Evolutionary conservation across 2,329 filamentous ascomycete species (phyloP).

Genomic region (Xylaria sp.): DNA sequence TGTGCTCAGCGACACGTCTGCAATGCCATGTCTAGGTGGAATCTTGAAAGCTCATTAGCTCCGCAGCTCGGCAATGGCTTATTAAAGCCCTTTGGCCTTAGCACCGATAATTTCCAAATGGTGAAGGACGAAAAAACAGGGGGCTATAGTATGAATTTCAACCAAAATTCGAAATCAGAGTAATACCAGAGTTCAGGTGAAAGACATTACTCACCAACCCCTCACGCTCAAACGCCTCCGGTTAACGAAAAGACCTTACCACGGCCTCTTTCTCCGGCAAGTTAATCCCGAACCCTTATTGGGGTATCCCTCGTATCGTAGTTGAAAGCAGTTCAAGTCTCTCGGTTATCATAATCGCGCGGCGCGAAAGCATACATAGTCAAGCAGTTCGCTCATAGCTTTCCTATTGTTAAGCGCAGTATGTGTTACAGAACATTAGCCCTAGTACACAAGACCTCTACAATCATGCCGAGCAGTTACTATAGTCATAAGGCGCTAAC

Average conservation of each 20-base stretch:
- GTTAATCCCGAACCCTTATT: too few relatives aligned
- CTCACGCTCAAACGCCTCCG: not conserved
- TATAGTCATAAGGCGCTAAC: not conserved
- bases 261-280: too few relatives aligned
- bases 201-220: too few relatives aligned
- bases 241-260: too few relatives aligned
- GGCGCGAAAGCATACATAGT: not conserved
- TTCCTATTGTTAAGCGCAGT: too few relatives aligned
- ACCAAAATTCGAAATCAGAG: slow-evolving; percentile 49
- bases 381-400: too few relatives aligned
- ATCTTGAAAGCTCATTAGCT: slow-evolving; percentile 1
- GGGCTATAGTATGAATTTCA: slow-evolving; percentile 93
- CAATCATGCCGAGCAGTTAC: not conserved
- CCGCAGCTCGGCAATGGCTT: slow-evolving; percentile 84
- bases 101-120: slow-evolving; percentile 94
- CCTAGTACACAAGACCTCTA: not conserved
- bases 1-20: not conserved
- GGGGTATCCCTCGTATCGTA: too few relatives aligned
- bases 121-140: slow-evolving; percentile 87
- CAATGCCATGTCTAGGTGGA: not conserved
- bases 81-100: slow-evolving; percentile 89
- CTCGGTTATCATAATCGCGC: not conserved
- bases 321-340: too few relatives aligned
- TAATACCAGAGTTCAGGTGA: too few relatives aligned
- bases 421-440: not conserved